A percentile compares a stretch with the other conserved stretches of the same genome.
These are phyloP conservation scores for Turritis glabra DNA, from an alignment of 345 rosid genomes.

Conservation along the genomic window DNA sequence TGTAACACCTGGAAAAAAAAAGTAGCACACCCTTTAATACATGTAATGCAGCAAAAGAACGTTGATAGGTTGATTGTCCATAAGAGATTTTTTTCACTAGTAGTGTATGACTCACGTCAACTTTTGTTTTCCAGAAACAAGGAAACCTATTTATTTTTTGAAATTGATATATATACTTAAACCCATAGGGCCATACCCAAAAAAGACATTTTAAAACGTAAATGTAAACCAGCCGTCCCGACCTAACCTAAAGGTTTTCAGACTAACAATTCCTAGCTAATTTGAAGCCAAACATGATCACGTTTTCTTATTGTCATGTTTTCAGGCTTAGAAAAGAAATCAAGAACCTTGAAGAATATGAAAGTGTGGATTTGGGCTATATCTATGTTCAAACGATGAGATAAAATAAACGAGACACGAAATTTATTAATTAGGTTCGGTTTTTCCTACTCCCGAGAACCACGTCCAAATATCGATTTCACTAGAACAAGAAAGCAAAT, in stretches of 20 bases:
- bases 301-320: background rate
- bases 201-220: background rate
- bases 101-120: background rate
- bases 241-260: background rate
- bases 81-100: background rate
- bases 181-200: background rate
- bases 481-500: too few relatives aligned
- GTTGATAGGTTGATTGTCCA: background rate
- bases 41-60: background rate
- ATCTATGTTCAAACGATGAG: too few relatives aligned
- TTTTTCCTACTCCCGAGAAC: too few relatives aligned
- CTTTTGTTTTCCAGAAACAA: background rate
- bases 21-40: background rate
- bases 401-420: too few relatives aligned
- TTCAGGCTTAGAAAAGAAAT: background rate
- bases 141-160: background rate
- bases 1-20: constrained; percentile 32
- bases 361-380: too few relatives aligned
- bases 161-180: background rate
- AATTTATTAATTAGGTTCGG: too few relatives aligned
- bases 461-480: too few relatives aligned
- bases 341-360: background rate
- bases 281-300: background rate
- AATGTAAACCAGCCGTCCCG: background rate
- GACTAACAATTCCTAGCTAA: background rate